Percentiles rank a stretch among this genome's conserved stretches.
phyloP scores from a whole-genome alignment of 306 rosid species.

The Vigna radiata region DNA sequence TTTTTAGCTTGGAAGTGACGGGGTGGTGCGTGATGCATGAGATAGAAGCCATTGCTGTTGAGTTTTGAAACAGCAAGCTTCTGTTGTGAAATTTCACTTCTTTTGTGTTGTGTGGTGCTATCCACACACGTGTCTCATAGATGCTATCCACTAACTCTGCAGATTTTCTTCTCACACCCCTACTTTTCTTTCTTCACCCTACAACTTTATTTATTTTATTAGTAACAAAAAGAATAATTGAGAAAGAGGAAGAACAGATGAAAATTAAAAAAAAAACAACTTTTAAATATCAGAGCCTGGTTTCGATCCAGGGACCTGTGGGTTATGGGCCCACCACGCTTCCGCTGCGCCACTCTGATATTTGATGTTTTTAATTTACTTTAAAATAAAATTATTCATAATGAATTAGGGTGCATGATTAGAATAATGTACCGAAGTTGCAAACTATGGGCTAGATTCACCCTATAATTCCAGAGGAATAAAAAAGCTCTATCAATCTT shows the following conservation, averaged over 20 bases:
- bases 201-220: too few relatives aligned
- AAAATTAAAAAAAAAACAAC: too few relatives aligned
- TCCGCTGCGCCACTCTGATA: not conserved
- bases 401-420: not conserved
- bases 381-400: too few relatives aligned
- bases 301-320: not conserved
- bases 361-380: too few relatives aligned
- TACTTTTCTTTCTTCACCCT: too few relatives aligned
- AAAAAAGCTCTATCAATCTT: not conserved
- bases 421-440: not conserved
- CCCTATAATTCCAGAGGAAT: not conserved
- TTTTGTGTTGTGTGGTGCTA: constrained; percentile 15
- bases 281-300: not conserved
- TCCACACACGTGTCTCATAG: constrained; percentile 55
- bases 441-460: not conserved
- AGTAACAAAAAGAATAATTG: too few relatives aligned
- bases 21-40: constrained; percentile 61
- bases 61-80: constrained; percentile 25
- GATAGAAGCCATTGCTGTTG: constrained; percentile 73
- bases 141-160: too few relatives aligned
- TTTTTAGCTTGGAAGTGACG: constrained; percentile 47
- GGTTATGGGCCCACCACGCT: not conserved
- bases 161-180: too few relatives aligned
- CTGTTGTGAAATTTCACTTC: not conserved
- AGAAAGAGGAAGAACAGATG: too few relatives aligned